Evolutionary conservation across 257 asterid species (phyloP), one percentile per base, ranked within the genome.

Genomic region (Solanum gracilifrons): DNA sequence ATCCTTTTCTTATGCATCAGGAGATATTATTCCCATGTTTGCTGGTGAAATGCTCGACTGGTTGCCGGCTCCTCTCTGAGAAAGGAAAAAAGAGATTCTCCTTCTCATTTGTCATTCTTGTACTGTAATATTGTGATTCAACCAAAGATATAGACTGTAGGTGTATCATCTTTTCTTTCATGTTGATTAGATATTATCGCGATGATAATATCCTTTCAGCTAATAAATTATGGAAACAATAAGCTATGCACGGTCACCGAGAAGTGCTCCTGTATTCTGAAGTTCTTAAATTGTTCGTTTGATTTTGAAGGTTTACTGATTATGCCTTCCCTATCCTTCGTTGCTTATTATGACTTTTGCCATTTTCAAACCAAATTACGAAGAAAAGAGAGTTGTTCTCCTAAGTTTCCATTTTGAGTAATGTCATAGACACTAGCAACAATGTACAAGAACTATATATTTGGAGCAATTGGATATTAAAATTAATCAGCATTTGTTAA

Each of bases 31-130:
- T 60, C 98, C 98, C 13, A 95, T 97, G 98, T 95, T 92, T 90
- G 98, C 98, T 73, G 98, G 98, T 86, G 92, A 95, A 89, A 92
- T 92, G 76, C 98, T 97, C 5, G 97, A 95, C 20, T 94, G 99
- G 98, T 88, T 91, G 46, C 94, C 96, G 33, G 89, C 95, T 71
- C 25, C 87, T 43, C 87, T 75, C 51, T 92, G 87, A 90, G 46
- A 60, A 48, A 3, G 5, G 5, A 31, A 4, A 16, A 64, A 11
- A 62, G 80, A 16, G 66, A 15, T 66, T 64, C 58, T 2, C 10
- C 3, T 36, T 39, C 29, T 37, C 82, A 68, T 18, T 20, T 29
- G 29, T 9, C 12, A 5, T 9, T 82, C 39, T 82, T 29, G 41
- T 48, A 46, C 7, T 46, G 69, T 82, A 82, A 31, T 10, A 33